phyloP scores from a whole-genome alignment of 192 early-diverging fungal species.

The Linnemannia zychae region DNA sequence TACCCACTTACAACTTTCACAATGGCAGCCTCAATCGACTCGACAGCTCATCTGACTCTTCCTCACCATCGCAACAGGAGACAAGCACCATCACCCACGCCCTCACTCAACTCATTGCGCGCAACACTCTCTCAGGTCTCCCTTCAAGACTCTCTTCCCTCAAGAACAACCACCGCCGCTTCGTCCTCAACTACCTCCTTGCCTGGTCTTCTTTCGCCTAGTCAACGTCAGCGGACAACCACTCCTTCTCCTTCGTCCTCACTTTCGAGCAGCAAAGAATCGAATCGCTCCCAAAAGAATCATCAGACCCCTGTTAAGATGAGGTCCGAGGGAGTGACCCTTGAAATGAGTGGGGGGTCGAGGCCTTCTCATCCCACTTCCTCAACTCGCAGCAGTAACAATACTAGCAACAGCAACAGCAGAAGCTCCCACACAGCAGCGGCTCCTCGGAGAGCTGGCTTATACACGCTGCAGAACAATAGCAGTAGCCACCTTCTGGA shows the following conservation, averaged over 20 bases:
- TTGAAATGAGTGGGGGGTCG: not conserved
- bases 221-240: constrained; percentile 2
- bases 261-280: not conserved
- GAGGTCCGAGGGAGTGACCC: not conserved
- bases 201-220: not conserved
- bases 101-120: constrained; percentile 20
- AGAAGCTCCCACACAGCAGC: not conserved
- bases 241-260: not conserved
- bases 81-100: not conserved
- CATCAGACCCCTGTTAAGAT: constrained; percentile 1
- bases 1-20: not conserved
- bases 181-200: constrained; percentile 6
- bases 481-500: not conserved
- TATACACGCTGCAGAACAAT: constrained; percentile 1
- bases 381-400: not conserved
- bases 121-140: constrained; percentile 25
- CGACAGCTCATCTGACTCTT: not conserved
- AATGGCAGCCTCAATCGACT: constrained; percentile 5
- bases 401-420: not conserved
- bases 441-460: not conserved
- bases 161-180: not conserved
- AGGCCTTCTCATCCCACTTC: not conserved
- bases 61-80: not conserved
- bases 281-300: not conserved
- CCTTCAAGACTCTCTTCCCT: not conserved